Evolutionary conservation across 306 rosid species (phyloP).

Genomic region (Sicyos edulis): DNA sequence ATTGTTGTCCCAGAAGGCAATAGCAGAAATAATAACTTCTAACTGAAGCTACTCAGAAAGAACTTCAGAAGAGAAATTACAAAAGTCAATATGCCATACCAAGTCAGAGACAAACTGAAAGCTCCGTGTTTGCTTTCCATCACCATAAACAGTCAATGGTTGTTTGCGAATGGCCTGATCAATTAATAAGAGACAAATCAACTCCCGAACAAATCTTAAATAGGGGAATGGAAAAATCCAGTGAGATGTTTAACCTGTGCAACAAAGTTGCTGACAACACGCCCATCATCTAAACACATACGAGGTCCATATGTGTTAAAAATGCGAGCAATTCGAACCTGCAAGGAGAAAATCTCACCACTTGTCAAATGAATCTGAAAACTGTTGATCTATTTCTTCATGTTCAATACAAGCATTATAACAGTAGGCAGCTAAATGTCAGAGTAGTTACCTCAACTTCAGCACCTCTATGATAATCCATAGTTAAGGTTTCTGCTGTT

Average conservation of each 20-base stretch:
- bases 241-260: conserved; percentile 20
- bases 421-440: background rate
- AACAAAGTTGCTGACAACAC: conserved; percentile 27
- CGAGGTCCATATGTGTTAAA: conserved; percentile 21
- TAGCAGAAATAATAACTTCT: background rate
- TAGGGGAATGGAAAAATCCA: background rate
- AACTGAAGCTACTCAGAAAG: background rate
- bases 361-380: conserved; percentile 2
- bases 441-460: conserved; percentile 69
- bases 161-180: conserved; percentile 83
- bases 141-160: conserved; percentile 90
- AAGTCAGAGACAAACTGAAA: conserved; percentile 96
- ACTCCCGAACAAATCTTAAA: background rate
- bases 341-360: conserved; percentile 2
- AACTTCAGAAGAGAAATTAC: background rate
- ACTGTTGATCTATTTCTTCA: background rate
- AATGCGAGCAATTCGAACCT: conserved; percentile 26
- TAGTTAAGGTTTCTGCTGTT: conserved; percentile 82
- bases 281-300: conserved; percentile 25
- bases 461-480: conserved; percentile 98
- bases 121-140: conserved; percentile 95
- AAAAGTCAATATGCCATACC: conserved; percentile 38
- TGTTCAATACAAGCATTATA: background rate
- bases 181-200: background rate
- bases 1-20: background rate